Base-by-base conservation (phyloP, 257 asterid species). In the Rauvolfia tetraphylla region DNA sequence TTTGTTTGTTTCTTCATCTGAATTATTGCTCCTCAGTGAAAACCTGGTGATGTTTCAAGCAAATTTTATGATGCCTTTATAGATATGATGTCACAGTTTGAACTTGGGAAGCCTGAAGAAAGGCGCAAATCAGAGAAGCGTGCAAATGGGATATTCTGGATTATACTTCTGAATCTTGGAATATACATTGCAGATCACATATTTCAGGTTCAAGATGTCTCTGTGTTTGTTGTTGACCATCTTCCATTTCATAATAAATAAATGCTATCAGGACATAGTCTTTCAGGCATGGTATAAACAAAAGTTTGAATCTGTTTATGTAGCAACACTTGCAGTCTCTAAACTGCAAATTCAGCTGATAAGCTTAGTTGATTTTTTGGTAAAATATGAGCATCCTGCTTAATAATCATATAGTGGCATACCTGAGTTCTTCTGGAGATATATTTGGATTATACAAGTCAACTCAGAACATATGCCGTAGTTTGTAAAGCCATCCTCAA, bases 31-130 rank as follows among this genome's bases (percentile, higher is more conserved):
- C 25, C 3, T 49, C 57, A 22, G 42, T 13, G 42, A 31, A 71
- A 31, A 73, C 41, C 48, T 39, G 27, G 51, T 68, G 38, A 63
- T 74, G 33, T 46, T 41, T 80, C 74, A 67, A 71, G 75, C 75
- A 58, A 80, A 78, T 82, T 85, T 81, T 83, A 74, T 85, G 85
- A 85, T 84, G 79, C 81, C 68, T 87, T 82, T 86, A 74, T 80
- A 95, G 99, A 92, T 92, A 88, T 90, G 86, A 76, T 81, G 59
- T 91, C 96, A 66, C 96, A 86, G 89, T 91, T 93, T 85, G 99
- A 93, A 75, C 85, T 92, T 67, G 88, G 90, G 86, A 92, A 89
- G 86, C 89, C 90, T 25, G 79, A 71, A 23, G 82, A 73, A 83
- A 86, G 79, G 84, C 68, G 77, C 79, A 90, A 90, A 86, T 87